phyloP scores from a whole-genome alignment of 2,329 filamentous ascomycete species.

The Dothistroma septosporum region DNA sequence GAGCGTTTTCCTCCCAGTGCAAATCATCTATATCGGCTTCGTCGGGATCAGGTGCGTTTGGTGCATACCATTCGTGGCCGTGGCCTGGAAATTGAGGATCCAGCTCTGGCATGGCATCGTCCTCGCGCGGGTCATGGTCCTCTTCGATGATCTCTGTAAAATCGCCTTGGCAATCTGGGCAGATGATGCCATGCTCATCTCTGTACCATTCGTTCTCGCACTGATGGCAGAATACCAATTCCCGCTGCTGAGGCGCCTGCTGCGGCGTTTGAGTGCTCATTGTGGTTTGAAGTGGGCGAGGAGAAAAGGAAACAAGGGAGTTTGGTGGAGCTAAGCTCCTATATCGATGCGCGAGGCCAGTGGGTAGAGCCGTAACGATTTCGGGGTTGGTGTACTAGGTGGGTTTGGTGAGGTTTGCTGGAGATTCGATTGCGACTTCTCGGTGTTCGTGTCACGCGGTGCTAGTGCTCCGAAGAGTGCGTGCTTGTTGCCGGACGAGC shows the following conservation, averaged over 20 bases:
- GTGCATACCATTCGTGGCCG: constrained; percentile 31
- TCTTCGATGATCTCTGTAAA: constrained; percentile 70
- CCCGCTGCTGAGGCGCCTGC: constrained; percentile 41
- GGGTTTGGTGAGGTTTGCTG: constrained; percentile 2
- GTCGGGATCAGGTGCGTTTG: constrained; percentile 46
- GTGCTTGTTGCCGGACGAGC: background rate
- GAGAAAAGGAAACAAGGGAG: background rate
- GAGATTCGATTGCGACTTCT: background rate
- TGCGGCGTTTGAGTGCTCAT: constrained; percentile 19
- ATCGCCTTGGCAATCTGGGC: constrained; percentile 73
- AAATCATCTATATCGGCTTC: constrained; percentile 41
- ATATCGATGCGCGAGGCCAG: background rate
- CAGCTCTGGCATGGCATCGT: constrained; percentile 12
- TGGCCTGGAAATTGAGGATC: constrained; percentile 26
- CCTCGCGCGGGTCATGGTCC: constrained; percentile 60
- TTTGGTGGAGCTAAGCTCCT: constrained; percentile 18
- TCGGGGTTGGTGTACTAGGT: background rate
- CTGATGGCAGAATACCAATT: constrained; percentile 81
- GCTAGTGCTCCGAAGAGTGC: background rate
- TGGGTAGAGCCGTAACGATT: background rate
- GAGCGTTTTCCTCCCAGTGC: constrained; percentile 29
- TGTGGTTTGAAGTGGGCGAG: constrained; percentile 1
- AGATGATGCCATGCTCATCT: constrained; percentile 64
- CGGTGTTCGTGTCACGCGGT: constrained; percentile 1
- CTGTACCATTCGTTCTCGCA: constrained; percentile 79